These are phyloP conservation scores for Hymenoscyphus fraxineus DNA, from an alignment of 2,329 filamentous ascomycete genomes.

Conservation along the genomic window DNA sequence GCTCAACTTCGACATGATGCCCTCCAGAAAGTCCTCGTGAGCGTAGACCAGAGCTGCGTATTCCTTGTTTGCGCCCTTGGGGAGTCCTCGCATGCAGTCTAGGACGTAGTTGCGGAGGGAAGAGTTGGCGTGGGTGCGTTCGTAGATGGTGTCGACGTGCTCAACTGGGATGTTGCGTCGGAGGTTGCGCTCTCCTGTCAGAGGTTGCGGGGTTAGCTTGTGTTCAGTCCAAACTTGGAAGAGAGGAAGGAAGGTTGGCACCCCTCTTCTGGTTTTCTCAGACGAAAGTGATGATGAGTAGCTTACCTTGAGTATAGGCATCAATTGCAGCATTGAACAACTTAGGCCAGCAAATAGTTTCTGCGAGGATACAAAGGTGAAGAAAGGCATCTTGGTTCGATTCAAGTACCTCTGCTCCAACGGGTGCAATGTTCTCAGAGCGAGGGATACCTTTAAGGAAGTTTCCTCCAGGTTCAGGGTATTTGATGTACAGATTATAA, in stretches of 20 bases:
- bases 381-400: slow-evolving; percentile 16
- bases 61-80: background rate
- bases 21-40: slow-evolving; percentile 12
- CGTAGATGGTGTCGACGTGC: slow-evolving; percentile 17
- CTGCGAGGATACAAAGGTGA: slow-evolving; percentile 19
- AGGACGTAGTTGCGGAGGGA: slow-evolving; percentile 15
- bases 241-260: background rate
- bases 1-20: background rate
- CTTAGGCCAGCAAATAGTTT: slow-evolving; percentile 17
- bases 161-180: slow-evolving; percentile 10
- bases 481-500: background rate
- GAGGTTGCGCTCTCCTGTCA: slow-evolving; percentile 9
- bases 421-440: background rate
- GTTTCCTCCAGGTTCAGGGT: background rate
- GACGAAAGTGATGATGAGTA: background rate
- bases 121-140: slow-evolving; percentile 14
- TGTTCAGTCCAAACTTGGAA: too few relatives aligned
- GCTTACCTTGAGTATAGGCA: slow-evolving; percentile 13
- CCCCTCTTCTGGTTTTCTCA: background rate
- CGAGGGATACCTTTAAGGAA: slow-evolving; percentile 8
- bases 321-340: slow-evolving; percentile 18
- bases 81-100: slow-evolving; percentile 13
- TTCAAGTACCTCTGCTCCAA: background rate
- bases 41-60: slow-evolving; percentile 6
- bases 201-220: background rate